Evolutionary conservation across 1,284 basidiomycete species (phyloP), one percentile per base, ranked within the genome.

Genomic region (Naganishia sp.): DNA sequence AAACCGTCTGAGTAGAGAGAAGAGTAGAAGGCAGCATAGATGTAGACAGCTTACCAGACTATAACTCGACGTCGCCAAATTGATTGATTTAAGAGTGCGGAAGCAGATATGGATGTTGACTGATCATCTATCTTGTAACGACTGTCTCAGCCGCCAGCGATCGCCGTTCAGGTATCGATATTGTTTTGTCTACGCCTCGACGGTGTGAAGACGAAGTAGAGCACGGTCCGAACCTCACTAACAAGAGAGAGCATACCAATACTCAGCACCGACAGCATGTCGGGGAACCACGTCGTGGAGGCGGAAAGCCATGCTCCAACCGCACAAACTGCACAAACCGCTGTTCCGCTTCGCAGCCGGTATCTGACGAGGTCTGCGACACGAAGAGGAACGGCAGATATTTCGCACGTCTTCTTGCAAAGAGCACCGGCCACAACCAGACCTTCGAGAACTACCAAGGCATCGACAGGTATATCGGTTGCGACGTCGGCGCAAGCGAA

Each of bases 291-390:
- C 7, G 36, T 39, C 1, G 13, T 7, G 36, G 10, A 39, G 36
- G 13, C 36, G 13, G 36, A 13, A 7, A 39, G 36, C 10, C 36
- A 39, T 10, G 36, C 4, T 39, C 36, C 36, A 39, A 28, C 5
- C 1, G 28, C 28, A 28, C 10, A 39, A 39, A 13, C 36, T 7
- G 36, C 28, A 7, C 21, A 23, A 43, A 10, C 36, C 54, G n/a
- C 57, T 28, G 39, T 48, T 23, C 16, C 48, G 10, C 48, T 48
- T 4, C 59, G 11, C 33, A 61, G 45, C 25, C 59, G 59, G 6
- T 61, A 61, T 36, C 39, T 61, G 7, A 61, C 59, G 25, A 61
- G 59, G 28, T 61, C 59, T 25, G 48, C 59, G 6, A 61, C 59
- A 18, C 33, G 59, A 39, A 61, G 42, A 39, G 59, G 59, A 23